Evolutionary conservation across 305 asterid genomes (phyloP).

Genomic region (Rubia balearica): DNA sequence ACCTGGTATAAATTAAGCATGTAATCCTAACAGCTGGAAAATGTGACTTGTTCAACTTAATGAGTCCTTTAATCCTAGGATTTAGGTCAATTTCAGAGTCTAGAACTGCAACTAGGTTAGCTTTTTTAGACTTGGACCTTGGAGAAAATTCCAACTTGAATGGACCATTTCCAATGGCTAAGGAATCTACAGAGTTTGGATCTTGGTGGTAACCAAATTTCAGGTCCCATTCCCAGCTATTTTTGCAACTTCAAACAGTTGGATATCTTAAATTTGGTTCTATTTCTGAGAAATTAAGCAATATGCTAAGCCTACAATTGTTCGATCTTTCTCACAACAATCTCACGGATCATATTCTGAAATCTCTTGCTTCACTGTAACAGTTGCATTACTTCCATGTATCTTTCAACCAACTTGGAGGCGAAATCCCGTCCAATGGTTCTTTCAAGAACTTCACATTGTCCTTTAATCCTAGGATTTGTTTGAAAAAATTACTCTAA

Average conservation of each 20-base stretch:
- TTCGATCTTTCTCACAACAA: background rate
- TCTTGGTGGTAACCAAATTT: background rate
- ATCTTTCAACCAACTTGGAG: constrained; percentile 1
- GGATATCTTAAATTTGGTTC: background rate
- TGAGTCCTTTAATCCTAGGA: no score
- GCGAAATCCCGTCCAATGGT: background rate
- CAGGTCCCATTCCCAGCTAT: constrained; percentile 20
- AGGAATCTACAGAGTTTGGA: background rate
- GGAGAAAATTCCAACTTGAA: constrained; percentile 14
- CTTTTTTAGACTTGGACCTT: constrained; percentile 14
- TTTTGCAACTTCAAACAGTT: constrained; percentile 6
- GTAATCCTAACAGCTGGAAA: no score
- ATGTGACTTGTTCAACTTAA: no score
- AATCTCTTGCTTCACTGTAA: background rate
- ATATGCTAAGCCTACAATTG: background rate
- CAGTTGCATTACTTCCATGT: background rate
- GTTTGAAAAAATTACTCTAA: no score
- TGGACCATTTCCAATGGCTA: constrained; percentile 17
- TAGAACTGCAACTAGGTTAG: no score
- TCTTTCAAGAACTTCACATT: constrained; percentile 4
- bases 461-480: background rate
- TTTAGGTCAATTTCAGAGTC: no score
- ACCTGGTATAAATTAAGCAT: no score
- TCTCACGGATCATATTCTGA: constrained; percentile 23
- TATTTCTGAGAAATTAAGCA: background rate